Percentiles rank a stretch among this genome's conserved stretches.
phyloP scores from a whole-genome alignment of 2,329 filamentous ascomycete genomes.

The Chaetomiaceae sp. region DNA sequence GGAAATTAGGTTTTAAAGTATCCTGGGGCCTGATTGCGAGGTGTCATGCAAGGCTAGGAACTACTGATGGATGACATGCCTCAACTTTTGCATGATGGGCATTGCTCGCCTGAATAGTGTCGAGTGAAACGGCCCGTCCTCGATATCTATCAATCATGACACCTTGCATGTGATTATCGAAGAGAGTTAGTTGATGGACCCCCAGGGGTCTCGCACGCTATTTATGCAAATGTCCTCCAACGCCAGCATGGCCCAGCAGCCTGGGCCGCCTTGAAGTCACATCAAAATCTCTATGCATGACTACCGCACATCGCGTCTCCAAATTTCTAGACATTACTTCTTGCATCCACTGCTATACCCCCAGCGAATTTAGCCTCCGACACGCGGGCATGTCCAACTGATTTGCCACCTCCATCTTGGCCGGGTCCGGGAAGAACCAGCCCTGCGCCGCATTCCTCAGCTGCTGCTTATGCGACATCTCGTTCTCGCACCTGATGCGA shows the following conservation, averaged over 20 bases:
- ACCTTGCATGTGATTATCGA: neutral
- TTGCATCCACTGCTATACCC: neutral
- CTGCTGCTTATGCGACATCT: constrained; percentile 61
- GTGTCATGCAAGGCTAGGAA: too few species aligned
- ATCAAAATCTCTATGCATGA: neutral
- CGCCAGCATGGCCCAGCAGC: neutral
- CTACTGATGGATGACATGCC: too few species aligned
- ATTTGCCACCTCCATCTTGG: constrained; percentile 69
- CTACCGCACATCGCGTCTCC: neutral
- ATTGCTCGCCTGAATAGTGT: too few species aligned
- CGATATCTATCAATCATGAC: too few species aligned
- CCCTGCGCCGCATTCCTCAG: constrained; percentile 75
- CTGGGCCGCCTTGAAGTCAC: neutral
- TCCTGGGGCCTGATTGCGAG: too few species aligned
- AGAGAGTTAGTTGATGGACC: neutral
- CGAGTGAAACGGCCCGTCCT: too few species aligned
- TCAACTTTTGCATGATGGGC: too few species aligned
- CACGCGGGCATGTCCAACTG: constrained; percentile 51
- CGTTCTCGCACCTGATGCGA: constrained; percentile 67
- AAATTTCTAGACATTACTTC: neutral
- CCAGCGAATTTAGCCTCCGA: constrained; percentile 39
- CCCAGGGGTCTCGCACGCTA: neutral
- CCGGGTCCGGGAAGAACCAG: constrained; percentile 79
- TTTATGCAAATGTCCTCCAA: neutral
- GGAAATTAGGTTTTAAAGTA: too few species aligned